Percentiles rank a stretch among this genome's conserved stretches.
These are phyloP conservation scores for Annulohypoxylon nitens DNA, from an alignment of 495 filamentous ascomycete species.

Conservation along the genomic window DNA sequence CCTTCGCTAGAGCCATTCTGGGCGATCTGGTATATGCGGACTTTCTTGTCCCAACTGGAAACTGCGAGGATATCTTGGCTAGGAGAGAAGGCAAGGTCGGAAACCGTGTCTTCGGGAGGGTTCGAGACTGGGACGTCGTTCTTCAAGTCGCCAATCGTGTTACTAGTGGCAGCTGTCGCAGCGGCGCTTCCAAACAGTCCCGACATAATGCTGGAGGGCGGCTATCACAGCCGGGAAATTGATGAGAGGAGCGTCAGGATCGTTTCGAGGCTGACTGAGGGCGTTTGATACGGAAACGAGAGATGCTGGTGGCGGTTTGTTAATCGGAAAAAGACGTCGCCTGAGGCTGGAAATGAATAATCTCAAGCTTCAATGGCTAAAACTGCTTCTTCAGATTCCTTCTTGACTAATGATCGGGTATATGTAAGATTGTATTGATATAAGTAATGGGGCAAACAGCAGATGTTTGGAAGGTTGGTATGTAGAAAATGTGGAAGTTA, in stretches of 20 bases:
- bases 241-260: neutral
- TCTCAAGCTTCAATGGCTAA: neutral
- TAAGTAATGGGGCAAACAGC: neutral
- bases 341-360: neutral
- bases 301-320: neutral
- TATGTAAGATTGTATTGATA: neutral
- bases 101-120: conserved; percentile 88
- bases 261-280: neutral
- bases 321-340: neutral
- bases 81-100: conserved; percentile 85
- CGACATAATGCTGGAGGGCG: conserved; percentile 63
- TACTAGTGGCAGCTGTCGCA: conserved; percentile 58
- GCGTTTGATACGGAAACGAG: neutral
- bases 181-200: conserved; percentile 74
- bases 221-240: neutral
- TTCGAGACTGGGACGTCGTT: conserved; percentile 84
- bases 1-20: conserved; percentile 76
- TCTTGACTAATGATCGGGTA: neutral
- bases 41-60: conserved; percentile 93
- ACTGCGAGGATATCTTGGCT: conserved; percentile 83
- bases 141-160: conserved; percentile 89
- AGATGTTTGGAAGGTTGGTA: neutral
- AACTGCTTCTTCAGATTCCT: neutral
- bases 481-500: neutral
- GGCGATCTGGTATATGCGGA: conserved; percentile 91